A percentile compares a stretch with the other conserved stretches of the same genome.
phyloP scores from a whole-genome alignment of 2,329 filamentous ascomycete genomes.

The Penicillium sp. region DNA sequence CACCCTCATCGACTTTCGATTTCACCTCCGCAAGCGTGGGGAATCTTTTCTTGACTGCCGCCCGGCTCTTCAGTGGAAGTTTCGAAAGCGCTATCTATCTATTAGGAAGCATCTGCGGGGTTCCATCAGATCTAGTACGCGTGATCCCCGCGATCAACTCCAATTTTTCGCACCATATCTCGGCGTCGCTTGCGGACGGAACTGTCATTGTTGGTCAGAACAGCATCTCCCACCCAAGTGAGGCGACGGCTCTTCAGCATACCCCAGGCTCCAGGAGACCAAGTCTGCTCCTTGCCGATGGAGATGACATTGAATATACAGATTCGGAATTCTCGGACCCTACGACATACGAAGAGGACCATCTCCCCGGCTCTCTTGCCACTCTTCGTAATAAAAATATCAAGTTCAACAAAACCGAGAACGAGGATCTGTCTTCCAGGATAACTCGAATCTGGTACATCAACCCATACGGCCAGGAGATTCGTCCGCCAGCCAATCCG shows the following conservation, averaged over 20 bases:
- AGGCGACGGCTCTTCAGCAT: conserved; percentile 54
- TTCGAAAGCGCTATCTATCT: conserved; percentile 93
- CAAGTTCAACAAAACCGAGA: conserved; percentile 73
- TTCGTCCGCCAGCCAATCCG: conserved; percentile 78
- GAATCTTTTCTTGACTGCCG: conserved; percentile 79
- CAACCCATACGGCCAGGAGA: conserved; percentile 97
- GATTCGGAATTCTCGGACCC: conserved; percentile 35
- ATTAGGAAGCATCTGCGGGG: conserved; percentile 79
- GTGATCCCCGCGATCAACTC: conserved; percentile 91
- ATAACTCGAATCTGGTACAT: conserved; percentile 94
- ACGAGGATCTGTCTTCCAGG: conserved; percentile 73
- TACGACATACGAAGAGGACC: conserved; percentile 46
- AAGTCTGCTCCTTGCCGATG: conserved; percentile 39
- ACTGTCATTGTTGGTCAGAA: conserved; percentile 86
- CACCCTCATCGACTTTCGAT: conserved; percentile 69
- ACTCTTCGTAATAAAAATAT: conserved; percentile 79
- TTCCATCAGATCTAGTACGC: conserved; percentile 67
- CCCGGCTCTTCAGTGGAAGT: conserved; percentile 84
- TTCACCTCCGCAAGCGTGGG: conserved; percentile 74
- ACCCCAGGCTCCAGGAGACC: conserved; percentile 32
- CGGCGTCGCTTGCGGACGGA: conserved; percentile 73
- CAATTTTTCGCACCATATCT: conserved; percentile 94
- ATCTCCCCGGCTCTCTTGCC: conserved; percentile 65
- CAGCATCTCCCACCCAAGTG: conserved; percentile 81
- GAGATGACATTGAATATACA: conserved; percentile 33